phyloP scores from a whole-genome alignment of 176 grass and related monocot species.

The Musa acuminata region DNA sequence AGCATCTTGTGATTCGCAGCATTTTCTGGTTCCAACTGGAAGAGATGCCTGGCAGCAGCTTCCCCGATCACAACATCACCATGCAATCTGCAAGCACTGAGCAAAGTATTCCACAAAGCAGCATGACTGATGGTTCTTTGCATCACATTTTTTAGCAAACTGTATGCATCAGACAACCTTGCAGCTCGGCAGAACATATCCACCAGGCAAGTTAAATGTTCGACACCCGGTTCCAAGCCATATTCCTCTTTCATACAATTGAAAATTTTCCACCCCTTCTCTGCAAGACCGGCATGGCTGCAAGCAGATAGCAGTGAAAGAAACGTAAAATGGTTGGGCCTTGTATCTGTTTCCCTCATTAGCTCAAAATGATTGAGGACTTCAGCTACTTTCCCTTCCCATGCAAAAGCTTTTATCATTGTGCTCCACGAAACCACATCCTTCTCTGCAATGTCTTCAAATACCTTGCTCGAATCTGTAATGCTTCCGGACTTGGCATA shows the following conservation, averaged over 20 bases:
- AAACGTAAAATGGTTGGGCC: constrained; percentile 58
- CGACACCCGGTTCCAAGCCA: constrained; percentile 34
- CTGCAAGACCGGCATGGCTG: constrained; percentile 53
- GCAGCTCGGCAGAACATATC: constrained; percentile 53
- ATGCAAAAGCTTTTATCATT: constrained; percentile 66
- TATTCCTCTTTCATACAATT: constrained; percentile 56
- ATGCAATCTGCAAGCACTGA: constrained; percentile 45
- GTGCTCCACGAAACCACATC: constrained; percentile 72
- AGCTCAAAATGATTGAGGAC: constrained; percentile 41
- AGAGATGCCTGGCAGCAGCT: constrained; percentile 40
- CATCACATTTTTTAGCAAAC: constrained; percentile 27
- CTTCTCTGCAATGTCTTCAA: constrained; percentile 40
- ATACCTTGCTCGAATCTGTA: constrained; percentile 32
- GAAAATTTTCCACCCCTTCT: constrained; percentile 45
- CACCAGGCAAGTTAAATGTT: constrained; percentile 57
- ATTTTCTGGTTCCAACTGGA: constrained; percentile 55
- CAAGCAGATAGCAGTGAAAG: constrained; percentile 47
- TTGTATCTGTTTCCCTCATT: constrained; percentile 42
- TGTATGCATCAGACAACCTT: constrained; percentile 47
- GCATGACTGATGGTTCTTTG: constrained; percentile 14
- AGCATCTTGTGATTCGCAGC: constrained; percentile 60
- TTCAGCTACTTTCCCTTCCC: constrained; percentile 39
- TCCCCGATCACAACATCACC: constrained; percentile 43
- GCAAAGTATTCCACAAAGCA: constrained; percentile 43
- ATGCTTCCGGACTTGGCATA: constrained; percentile 56